Percentiles rank a stretch among this genome's conserved stretches.
Conservation (phyloP, 2,329 filamentous ascomycete species). For the Tolypocladium inflatum region DNA sequence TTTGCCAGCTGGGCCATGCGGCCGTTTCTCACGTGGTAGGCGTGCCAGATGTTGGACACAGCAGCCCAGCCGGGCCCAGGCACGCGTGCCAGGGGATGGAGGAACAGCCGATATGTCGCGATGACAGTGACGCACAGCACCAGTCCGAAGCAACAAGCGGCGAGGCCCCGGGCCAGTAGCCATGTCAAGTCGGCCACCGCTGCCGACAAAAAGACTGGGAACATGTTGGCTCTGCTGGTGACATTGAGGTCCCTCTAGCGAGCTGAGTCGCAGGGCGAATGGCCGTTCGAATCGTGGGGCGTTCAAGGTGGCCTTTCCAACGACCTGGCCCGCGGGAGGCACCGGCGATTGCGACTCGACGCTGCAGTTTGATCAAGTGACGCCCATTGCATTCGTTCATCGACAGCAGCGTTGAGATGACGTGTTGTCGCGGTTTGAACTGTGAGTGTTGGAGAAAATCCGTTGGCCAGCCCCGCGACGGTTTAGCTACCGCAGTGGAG, state of each 20-base stretch:
- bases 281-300: neutral
- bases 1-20: constrained; percentile 29
- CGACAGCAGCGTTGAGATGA: neutral
- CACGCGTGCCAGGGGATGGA: constrained; percentile 34
- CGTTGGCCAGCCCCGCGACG: neutral
- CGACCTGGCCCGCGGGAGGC: neutral
- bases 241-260: neutral
- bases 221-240: neutral
- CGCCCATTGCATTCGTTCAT: neutral
- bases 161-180: neutral
- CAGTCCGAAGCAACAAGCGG: neutral
- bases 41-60: constrained; percentile 38
- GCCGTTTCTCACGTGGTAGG: constrained; percentile 33
- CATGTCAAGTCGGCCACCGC: neutral
- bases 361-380: neutral
- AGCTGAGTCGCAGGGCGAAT: neutral
- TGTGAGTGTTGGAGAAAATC: neutral
- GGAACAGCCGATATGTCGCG: constrained; percentile 26
- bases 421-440: neutral
- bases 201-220: neutral
- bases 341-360: neutral
- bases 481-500: neutral
- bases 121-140: constrained; percentile 8
- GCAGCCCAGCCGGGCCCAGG: constrained; percentile 39
- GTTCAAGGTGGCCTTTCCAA: neutral